Percentiles rank a stretch among this genome's conserved stretches.
phyloP scores from a whole-genome alignment of 2,329 filamentous ascomycete genomes.

The Cercospora zeina region DNA sequence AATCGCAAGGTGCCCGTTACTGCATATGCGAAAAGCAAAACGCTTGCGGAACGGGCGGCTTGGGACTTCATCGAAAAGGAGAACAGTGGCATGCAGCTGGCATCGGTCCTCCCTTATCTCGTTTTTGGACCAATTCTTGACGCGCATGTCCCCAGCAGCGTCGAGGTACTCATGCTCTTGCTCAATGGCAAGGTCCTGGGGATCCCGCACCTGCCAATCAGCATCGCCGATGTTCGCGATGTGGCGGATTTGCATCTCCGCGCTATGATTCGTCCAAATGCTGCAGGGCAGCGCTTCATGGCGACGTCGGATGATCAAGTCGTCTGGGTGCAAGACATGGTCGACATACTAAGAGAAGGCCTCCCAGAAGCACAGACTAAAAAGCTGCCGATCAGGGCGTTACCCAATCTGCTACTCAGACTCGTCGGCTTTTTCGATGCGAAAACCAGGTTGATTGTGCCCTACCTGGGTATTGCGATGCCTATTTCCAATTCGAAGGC shows the following conservation, averaged over 20 bases:
- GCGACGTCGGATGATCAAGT: neutral
- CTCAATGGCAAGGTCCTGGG: conserved; percentile 39
- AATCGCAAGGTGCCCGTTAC: neutral
- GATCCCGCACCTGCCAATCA: conserved; percentile 33
- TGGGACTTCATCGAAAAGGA: neutral
- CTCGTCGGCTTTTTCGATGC: neutral
- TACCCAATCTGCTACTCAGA: conserved; percentile 33
- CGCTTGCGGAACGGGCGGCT: neutral
- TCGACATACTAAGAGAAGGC: conserved; percentile 29
- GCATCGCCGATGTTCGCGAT: conserved; percentile 40
- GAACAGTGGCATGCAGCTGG: neutral
- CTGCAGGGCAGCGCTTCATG: conserved; percentile 32
- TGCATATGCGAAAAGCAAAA: neutral
- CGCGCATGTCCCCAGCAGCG: conserved; percentile 31
- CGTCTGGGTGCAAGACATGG: neutral
- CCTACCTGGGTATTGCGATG: neutral
- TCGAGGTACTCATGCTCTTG: conserved; percentile 34
- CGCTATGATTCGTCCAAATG: conserved; percentile 35
- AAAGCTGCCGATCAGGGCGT: conserved; percentile 25
- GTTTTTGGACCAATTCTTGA: conserved; percentile 40
- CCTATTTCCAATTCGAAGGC: neutral
- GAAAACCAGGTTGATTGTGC: neutral
- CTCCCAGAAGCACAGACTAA: conserved; percentile 26
- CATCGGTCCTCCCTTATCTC: neutral
- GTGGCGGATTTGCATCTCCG: conserved; percentile 38